Percentiles rank a stretch among this genome's conserved stretches.
Conservation (phyloP, 495 filamentous ascomycete genomes). For the Annulohypoxylon stygium region DNA sequence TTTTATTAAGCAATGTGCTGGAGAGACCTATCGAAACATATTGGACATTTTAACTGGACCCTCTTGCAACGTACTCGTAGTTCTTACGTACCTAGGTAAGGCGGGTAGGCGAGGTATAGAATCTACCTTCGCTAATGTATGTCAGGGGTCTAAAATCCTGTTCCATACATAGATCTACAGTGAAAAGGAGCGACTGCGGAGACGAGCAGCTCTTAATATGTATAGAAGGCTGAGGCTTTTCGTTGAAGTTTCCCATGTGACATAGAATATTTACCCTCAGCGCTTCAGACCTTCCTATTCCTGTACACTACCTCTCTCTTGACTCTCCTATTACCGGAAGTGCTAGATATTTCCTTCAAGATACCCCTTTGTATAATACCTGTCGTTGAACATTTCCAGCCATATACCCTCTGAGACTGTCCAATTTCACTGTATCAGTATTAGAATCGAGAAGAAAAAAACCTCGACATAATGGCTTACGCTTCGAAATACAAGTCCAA, state of each 20-base stretch:
- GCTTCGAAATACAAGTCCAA: conserved; percentile 51
- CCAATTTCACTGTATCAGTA: neutral
- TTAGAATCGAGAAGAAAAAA: conserved; percentile 1
- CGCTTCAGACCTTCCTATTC: neutral
- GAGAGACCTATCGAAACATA: neutral
- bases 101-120: conserved; percentile 1
- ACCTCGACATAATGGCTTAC: conserved; percentile 40
- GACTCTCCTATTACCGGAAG: neutral
- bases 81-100: neutral
- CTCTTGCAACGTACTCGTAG: conserved; percentile 13
- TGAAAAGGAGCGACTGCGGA: conserved; percentile 6
- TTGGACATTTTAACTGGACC: conserved; percentile 5
- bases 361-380: conserved; percentile 11
- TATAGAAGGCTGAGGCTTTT: conserved; percentile 4
- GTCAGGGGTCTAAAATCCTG: neutral
- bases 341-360: conserved; percentile 4
- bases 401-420: neutral
- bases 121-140: neutral
- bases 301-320: neutral
- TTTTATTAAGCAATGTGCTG: neutral
- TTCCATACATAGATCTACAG: conserved; percentile 5
- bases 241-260: neutral
- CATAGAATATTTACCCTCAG: neutral
- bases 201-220: neutral
- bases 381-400: neutral